Percentiles rank a stretch among this genome's conserved stretches.
These are phyloP conservation scores for Cyberlindnera maritima DNA, from an alignment of 805 yeast genomes.

Conservation along the genomic window DNA sequence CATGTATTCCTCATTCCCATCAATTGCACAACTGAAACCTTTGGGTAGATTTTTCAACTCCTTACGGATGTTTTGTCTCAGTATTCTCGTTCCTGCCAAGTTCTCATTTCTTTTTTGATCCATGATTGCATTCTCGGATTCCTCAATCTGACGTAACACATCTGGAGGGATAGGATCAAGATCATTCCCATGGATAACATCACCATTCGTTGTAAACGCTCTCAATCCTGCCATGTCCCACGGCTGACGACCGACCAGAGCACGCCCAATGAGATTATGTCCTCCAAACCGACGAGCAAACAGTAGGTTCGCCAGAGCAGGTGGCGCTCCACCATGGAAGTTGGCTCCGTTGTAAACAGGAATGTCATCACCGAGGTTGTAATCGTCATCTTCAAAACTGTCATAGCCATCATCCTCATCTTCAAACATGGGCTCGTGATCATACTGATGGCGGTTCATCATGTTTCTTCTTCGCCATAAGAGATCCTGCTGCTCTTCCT, in stretches of 20 bases:
- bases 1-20: slow-evolving; percentile 37
- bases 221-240: too few species aligned
- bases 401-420: neutral
- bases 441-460: neutral
- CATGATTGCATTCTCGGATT: slow-evolving; percentile 18
- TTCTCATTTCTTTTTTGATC: slow-evolving; percentile 15
- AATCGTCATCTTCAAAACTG: slow-evolving; percentile 9
- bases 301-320: too few species aligned
- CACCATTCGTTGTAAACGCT: neutral
- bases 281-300: too few species aligned
- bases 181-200: slow-evolving; percentile 11
- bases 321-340: too few species aligned
- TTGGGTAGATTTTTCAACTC: neutral
- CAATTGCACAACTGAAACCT: slow-evolving; percentile 25
- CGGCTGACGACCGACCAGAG: too few species aligned
- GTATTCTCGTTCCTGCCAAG: slow-evolving; percentile 4
- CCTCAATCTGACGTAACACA: slow-evolving; percentile 18
- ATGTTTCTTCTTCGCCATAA: too few species aligned
- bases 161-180: slow-evolving; percentile 15
- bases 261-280: too few species aligned
- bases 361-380: slow-evolving; percentile 6
- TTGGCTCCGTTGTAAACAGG: too few species aligned
- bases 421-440: too few species aligned
- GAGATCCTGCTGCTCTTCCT: too few species aligned
- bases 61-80: neutral